Conservation (phyloP, 495 filamentous ascomycete species). For the Aspergillus avenaceus region DNA sequence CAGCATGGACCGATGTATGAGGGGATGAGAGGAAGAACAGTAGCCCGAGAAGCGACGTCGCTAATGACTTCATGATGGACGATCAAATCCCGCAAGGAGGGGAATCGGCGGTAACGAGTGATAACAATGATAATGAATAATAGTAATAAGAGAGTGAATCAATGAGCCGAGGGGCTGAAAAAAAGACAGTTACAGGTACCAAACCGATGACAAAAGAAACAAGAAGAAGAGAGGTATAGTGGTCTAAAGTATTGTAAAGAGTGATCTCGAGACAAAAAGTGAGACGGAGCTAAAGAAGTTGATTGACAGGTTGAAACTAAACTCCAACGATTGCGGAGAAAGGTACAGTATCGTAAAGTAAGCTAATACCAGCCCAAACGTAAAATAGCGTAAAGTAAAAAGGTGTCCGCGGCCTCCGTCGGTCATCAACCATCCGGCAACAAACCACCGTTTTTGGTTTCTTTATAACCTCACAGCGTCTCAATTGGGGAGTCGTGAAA, state of each 20-base stretch:
- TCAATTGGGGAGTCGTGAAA: too few relatives aligned
- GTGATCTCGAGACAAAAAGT: too few relatives aligned
- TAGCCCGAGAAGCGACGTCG: conserved; percentile 11
- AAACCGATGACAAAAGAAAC: too few relatives aligned
- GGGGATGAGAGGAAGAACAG: conserved; percentile 16
- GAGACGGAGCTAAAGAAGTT: too few relatives aligned
- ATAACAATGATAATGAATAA: conserved; percentile 3
- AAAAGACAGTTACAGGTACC: too few relatives aligned
- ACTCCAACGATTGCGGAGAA: too few relatives aligned
- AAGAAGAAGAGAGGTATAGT: too few relatives aligned
- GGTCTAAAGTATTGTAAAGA: too few relatives aligned
- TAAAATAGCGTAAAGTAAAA: conserved; percentile 8
- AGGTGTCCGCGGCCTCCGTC: not conserved
- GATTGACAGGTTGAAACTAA: too few relatives aligned
- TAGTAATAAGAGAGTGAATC: conserved; percentile 17
- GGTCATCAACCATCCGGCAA: not conserved
- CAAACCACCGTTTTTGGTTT: not conserved
- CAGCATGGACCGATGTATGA: conserved; percentile 14
- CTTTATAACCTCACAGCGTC: not conserved
- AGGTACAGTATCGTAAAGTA: too few relatives aligned
- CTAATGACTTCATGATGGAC: conserved; percentile 19
- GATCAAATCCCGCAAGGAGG: not conserved
- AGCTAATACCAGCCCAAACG: too few relatives aligned
- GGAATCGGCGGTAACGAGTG: conserved; percentile 1
- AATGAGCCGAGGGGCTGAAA: too few relatives aligned